phyloP scores from a whole-genome alignment of 2,329 filamentous ascomycete species.

The Penicillium concentricum region DNA sequence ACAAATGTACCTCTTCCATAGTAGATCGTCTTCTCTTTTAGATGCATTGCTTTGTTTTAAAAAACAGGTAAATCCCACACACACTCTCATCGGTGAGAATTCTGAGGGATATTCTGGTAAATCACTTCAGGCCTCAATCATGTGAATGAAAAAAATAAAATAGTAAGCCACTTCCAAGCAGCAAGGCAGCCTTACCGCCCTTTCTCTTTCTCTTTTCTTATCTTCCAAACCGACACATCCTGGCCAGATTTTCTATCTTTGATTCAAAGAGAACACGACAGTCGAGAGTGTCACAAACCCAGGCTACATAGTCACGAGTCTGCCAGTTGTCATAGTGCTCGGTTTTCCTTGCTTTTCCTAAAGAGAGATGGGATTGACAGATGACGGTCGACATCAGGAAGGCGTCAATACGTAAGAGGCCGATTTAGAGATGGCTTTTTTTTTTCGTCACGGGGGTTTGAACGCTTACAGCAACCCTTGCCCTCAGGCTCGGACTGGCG shows the following conservation, averaged over 20 bases:
- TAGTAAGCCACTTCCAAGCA: background rate
- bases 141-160: constrained; percentile 3
- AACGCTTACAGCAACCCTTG: constrained; percentile 1
- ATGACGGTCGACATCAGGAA: constrained; percentile 5
- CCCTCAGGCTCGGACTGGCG: constrained; percentile 11
- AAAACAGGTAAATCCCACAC: constrained; percentile 2
- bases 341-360: background rate
- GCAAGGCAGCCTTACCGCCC: constrained; percentile 16
- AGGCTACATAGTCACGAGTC: constrained; percentile 21
- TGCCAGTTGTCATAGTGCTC: constrained; percentile 22
- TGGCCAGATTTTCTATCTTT: constrained; percentile 11
- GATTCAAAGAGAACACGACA: constrained; percentile 17
- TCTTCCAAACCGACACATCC: constrained; percentile 23
- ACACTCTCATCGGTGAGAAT: constrained; percentile 6
- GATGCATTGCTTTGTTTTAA: constrained; percentile 19
- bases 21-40: constrained; percentile 16
- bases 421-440: background rate
- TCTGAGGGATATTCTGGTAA: background rate
- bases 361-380: constrained; percentile 1
- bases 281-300: constrained; percentile 22
- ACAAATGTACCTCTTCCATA: constrained; percentile 24
- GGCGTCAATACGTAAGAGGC: background rate
- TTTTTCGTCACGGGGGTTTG: background rate
- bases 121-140: constrained; percentile 9
- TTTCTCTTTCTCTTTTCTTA: constrained; percentile 13